Conservation (phyloP, 1,284 basidiomycete species). For the Austropuccinia psidii region DNA sequence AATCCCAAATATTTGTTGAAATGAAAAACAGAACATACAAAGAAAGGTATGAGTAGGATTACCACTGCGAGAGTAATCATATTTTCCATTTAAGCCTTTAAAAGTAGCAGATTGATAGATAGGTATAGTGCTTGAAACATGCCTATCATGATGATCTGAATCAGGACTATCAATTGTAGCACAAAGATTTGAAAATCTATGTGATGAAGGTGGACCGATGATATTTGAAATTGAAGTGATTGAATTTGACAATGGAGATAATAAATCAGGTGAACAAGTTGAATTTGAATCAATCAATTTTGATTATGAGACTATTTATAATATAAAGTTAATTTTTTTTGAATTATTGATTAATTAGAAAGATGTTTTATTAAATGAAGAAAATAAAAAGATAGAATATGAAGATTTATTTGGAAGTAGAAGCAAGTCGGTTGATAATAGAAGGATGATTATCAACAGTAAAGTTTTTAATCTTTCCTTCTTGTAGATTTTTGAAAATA, state of each 20-base stretch:
- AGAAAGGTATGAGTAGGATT: slow-evolving; percentile 94
- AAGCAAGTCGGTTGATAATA: too few relatives aligned
- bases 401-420: too few relatives aligned
- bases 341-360: too few relatives aligned
- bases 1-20: too few relatives aligned
- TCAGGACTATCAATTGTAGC: slow-evolving; percentile 73
- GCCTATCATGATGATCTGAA: slow-evolving; percentile 82
- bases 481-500: too few relatives aligned
- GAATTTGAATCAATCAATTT: too few relatives aligned
- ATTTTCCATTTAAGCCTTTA: slow-evolving; percentile 83
- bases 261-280: background rate
- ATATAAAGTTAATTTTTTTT: too few relatives aligned
- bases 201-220: background rate
- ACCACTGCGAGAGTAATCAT: slow-evolving; percentile 90
- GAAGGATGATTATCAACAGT: too few relatives aligned
- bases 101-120: slow-evolving; percentile 99
- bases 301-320: too few relatives aligned
- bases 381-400: too few relatives aligned
- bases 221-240: background rate
- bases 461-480: too few relatives aligned
- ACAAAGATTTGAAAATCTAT: slow-evolving; percentile 64
- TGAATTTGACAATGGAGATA: slow-evolving; percentile 1
- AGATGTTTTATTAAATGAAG: too few relatives aligned
- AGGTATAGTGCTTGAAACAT: slow-evolving; percentile 84
- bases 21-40: slow-evolving; percentile 60